phyloP scores from a whole-genome alignment of 2,329 filamentous ascomycete genomes.

The Paraphaeosphaeria minitans region DNA sequence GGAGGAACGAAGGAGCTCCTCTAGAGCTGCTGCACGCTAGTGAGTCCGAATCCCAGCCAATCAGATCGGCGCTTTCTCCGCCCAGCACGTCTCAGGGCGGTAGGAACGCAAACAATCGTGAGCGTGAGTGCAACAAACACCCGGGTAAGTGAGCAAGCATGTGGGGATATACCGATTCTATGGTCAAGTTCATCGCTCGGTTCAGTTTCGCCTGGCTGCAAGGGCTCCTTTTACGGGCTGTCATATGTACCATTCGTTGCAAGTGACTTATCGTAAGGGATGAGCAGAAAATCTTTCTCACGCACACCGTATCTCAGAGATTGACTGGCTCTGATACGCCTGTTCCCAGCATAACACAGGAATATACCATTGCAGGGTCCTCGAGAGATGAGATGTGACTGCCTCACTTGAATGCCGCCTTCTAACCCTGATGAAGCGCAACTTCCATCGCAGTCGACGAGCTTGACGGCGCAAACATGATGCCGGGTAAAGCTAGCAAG shows the following conservation, averaged over 20 bases:
- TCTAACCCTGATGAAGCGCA: not conserved
- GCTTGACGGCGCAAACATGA: not conserved
- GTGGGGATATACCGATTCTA: not conserved
- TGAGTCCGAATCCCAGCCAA: constrained; percentile 2
- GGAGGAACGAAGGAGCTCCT: not conserved
- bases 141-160: not conserved
- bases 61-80: constrained; percentile 9
- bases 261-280: no score
- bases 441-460: not conserved
- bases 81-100: not conserved
- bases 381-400: not conserved
- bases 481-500: not conserved
- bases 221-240: no score
- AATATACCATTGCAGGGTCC: no score
- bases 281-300: no score
- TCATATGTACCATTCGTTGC: no score
- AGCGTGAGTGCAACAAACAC: not conserved
- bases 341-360: no score
- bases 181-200: no score
- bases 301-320: not conserved
- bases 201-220: no score
- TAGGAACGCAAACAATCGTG: not conserved
- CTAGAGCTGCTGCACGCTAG: constrained; percentile 1
- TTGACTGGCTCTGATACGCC: not conserved
- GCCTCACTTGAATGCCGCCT: not conserved